phyloP scores from a whole-genome alignment of 2,329 filamentous ascomycete genomes.

The Aurifilum marmelostoma region DNA sequence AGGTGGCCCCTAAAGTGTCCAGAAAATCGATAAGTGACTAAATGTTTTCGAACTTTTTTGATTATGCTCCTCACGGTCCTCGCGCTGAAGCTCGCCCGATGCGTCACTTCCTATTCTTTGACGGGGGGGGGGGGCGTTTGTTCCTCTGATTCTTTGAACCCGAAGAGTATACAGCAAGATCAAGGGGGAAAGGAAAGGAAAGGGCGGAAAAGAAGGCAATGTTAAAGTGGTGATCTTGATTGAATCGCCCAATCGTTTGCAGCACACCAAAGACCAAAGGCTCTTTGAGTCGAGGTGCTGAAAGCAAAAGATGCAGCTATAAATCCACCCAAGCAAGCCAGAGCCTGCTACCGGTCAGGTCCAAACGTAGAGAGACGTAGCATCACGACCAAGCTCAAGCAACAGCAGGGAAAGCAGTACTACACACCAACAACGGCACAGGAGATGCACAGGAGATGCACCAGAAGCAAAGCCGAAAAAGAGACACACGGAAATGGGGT shows the following conservation, averaged over 20 bases:
- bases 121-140: background rate
- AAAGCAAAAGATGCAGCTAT: slow-evolving; percentile 27
- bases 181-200: background rate
- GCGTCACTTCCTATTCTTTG: slow-evolving; percentile 3
- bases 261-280: slow-evolving; percentile 24
- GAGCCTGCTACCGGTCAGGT: slow-evolving; percentile 35
- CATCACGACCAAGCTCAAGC: slow-evolving; percentile 31
- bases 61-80: background rate
- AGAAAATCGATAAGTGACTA: background rate
- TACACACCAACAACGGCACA: background rate
- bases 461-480: slow-evolving; percentile 9
- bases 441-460: slow-evolving; percentile 18
- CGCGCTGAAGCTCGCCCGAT: background rate
- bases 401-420: slow-evolving; percentile 24
- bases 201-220: background rate
- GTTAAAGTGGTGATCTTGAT: slow-evolving; percentile 10
- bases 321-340: slow-evolving; percentile 31
- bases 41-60: background rate
- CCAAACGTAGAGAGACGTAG: slow-evolving; percentile 44
- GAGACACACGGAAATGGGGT: background rate
- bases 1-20: too few species aligned
- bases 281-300: slow-evolving; percentile 27
- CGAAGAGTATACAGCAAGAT: background rate
- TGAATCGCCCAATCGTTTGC: slow-evolving; percentile 7
- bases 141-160: slow-evolving; percentile 11